phyloP scores from a whole-genome alignment of 176 grass and related monocot species.

The Chloris gayana region DNA sequence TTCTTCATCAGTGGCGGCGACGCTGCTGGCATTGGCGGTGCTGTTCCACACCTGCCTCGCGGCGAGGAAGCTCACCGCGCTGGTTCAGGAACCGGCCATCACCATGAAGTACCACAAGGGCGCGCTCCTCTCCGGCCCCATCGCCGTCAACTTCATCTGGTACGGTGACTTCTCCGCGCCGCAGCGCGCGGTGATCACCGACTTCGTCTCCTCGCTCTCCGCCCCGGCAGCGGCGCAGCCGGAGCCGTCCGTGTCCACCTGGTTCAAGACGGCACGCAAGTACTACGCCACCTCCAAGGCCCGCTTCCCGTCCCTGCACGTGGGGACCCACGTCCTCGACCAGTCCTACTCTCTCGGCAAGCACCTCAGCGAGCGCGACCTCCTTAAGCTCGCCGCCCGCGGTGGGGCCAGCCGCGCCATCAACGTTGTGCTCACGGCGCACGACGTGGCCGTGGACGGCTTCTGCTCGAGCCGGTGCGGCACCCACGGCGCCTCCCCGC shows the following conservation, averaged over 20 bases:
- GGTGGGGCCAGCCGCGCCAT: slow-evolving; percentile 48
- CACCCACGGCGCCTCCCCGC: slow-evolving; percentile 62
- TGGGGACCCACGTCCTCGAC: slow-evolving; percentile 53
- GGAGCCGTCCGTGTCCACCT: slow-evolving; percentile 62
- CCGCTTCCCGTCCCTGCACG: slow-evolving; percentile 45
- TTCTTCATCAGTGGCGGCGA: slow-evolving; percentile 3
- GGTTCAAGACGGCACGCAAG: slow-evolving; percentile 78
- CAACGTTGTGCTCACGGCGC: slow-evolving; percentile 84
- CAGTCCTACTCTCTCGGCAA: slow-evolving; percentile 57
- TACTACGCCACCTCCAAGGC: slow-evolving; percentile 66
- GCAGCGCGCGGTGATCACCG: slow-evolving; percentile 66
- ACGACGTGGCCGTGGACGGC: slow-evolving; percentile 79
- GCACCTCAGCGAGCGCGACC: slow-evolving; percentile 44
- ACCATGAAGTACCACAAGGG: slow-evolving; percentile 89
- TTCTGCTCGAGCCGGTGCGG: slow-evolving; percentile 96
- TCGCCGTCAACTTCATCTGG: slow-evolving; percentile 77
- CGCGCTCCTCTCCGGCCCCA: slow-evolving; percentile 62
- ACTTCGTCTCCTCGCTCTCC: slow-evolving; percentile 70
- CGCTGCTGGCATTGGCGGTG: slow-evolving; percentile 11
- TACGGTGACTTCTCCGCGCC: slow-evolving; percentile 74
- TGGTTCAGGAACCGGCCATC: slow-evolving; percentile 63
- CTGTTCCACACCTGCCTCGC: slow-evolving; percentile 41
- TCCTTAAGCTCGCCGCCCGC: slow-evolving; percentile 49
- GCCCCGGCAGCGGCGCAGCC: slow-evolving; percentile 7
- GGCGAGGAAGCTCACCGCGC: slow-evolving; percentile 32